Evolutionary conservation across 2,329 filamentous ascomycete species (phyloP).

Genomic region (Westerdykella sp.): DNA sequence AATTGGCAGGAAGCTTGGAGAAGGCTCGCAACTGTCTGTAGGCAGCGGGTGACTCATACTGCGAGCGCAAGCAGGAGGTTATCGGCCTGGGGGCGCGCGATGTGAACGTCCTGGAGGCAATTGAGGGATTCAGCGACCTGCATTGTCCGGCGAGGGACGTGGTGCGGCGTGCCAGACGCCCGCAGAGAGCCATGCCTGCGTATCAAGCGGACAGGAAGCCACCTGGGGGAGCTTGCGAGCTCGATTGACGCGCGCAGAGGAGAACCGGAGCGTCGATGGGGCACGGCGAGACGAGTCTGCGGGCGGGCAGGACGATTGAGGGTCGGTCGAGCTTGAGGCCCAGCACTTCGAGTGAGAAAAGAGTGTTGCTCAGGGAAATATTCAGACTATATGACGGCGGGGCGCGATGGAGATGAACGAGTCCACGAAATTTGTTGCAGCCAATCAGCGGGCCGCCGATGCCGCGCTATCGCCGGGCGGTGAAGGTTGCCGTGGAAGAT

Average conservation of each 20-base stretch:
- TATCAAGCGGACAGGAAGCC: conserved; percentile 23
- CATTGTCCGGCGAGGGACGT: conserved; percentile 30
- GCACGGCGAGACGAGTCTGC: conserved; percentile 14
- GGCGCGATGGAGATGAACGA: background rate
- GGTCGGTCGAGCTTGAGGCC: background rate
- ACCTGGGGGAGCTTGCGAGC: conserved; percentile 26
- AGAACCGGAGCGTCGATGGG: conserved; percentile 10
- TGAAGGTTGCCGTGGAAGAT: background rate
- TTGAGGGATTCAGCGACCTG: conserved; percentile 24
- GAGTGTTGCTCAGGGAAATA: background rate
- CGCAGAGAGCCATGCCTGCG: conserved; percentile 35
- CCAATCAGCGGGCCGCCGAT: background rate
- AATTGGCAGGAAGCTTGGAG: conserved; percentile 30
- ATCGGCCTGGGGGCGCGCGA: conserved; percentile 28
- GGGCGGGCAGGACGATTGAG: conserved; percentile 1
- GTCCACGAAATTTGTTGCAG: background rate
- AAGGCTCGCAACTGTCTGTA: conserved; percentile 35
- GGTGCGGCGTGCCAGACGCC: conserved; percentile 38
- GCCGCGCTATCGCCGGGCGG: background rate
- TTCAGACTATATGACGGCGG: background rate
- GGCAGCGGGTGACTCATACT: conserved; percentile 27
- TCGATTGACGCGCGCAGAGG: conserved; percentile 17
- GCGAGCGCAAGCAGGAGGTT: conserved; percentile 19
- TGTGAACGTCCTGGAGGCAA: conserved; percentile 28
- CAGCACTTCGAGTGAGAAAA: background rate